Evolutionary conservation across 2,329 filamentous ascomycete genomes (phyloP), one percentile per base, ranked within the genome.

Genomic region (Eutypa lata): DNA sequence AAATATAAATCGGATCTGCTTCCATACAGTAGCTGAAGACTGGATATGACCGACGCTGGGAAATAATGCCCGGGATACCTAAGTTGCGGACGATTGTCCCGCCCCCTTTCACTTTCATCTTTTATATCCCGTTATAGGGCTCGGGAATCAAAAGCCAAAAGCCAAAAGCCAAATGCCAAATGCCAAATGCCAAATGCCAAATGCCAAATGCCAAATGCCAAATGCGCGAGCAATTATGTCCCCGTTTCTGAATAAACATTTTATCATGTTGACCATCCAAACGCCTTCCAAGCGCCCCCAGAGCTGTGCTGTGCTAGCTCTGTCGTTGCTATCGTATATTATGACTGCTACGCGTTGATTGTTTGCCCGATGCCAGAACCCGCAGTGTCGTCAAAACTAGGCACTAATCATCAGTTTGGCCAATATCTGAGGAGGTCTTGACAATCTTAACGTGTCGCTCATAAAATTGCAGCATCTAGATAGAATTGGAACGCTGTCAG

Each of bases 401-500:
- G 35, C 35, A 14, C 48, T 42, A 56, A 48, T 64, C 58, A 3
- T 61, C 57, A 38, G 64, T 62, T 11, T 33, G 18, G 3, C 24
- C 47, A 18, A 46, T 49, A 5, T 58, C 55, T n/a, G 51, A 46
- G 7, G 61, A 61, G n/a, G 66, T 63, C 61, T 74, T 73, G 47
- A 81, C 73, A 48, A 82, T 80, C 51, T 77, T 77, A 31, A 84
- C 77, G 53, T 83, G 80, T 11, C 74, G 74, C 61, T 84, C 81
- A 64, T 84, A 84, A 57, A 82, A 84, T 37, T 75, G 75, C 10
- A 84, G 71, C 77, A 84, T 84, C 81, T 84, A 49, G n/a, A n/a
- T n/a, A 6, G 21, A 10, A 2, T 5, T n/a, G n/a, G 35, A 21
- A 40, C 18, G 21, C 37, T 26, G 48, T 13, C 13, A 50, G 38